Conservation (phyloP, 2,329 filamentous ascomycete genomes). For the Paramyrothecium roridum region DNA sequence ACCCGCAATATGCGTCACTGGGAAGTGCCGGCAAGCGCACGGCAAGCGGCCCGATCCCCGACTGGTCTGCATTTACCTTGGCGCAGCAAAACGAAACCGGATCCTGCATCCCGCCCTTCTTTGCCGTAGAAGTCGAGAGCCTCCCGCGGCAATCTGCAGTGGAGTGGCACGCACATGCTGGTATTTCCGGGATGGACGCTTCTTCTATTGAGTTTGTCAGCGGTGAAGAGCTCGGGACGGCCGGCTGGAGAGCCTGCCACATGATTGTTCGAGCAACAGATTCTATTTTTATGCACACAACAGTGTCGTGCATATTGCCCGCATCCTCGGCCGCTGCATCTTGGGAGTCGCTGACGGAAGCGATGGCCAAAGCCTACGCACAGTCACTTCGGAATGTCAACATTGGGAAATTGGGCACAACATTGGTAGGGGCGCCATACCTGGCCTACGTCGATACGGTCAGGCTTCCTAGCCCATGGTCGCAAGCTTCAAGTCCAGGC, state of each 20-base stretch:
- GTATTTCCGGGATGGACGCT: slow-evolving; percentile 39
- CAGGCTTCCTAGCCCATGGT: slow-evolving; percentile 13
- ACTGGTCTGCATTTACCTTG: slow-evolving; percentile 42
- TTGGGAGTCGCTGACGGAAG: slow-evolving; percentile 9
- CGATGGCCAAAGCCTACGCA: slow-evolving; percentile 14
- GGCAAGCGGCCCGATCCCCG: slow-evolving; percentile 37
- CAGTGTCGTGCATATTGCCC: slow-evolving; percentile 14
- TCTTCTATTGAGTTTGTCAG: slow-evolving; percentile 19
- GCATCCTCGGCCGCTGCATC: background rate
- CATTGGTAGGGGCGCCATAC: slow-evolving; percentile 17
- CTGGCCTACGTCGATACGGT: slow-evolving; percentile 27
- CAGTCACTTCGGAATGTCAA: slow-evolving; percentile 18
- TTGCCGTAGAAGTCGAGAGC: slow-evolving; percentile 71
- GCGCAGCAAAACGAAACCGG: slow-evolving; percentile 30
- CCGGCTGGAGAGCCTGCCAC: slow-evolving; percentile 26
- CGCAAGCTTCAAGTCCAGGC: background rate
- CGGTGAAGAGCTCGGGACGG: slow-evolving; percentile 8
- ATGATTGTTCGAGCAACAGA: slow-evolving; percentile 15
- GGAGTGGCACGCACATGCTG: slow-evolving; percentile 78
- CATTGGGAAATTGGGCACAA: slow-evolving; percentile 3
- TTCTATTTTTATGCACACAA: slow-evolving; percentile 25
- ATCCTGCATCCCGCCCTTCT: slow-evolving; percentile 58
- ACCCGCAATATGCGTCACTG: slow-evolving; percentile 43
- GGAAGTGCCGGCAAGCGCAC: slow-evolving; percentile 20
- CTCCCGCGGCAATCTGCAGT: slow-evolving; percentile 72